phyloP scores from a whole-genome alignment of 257 asterid genomes.

The Striga asiatica region DNA sequence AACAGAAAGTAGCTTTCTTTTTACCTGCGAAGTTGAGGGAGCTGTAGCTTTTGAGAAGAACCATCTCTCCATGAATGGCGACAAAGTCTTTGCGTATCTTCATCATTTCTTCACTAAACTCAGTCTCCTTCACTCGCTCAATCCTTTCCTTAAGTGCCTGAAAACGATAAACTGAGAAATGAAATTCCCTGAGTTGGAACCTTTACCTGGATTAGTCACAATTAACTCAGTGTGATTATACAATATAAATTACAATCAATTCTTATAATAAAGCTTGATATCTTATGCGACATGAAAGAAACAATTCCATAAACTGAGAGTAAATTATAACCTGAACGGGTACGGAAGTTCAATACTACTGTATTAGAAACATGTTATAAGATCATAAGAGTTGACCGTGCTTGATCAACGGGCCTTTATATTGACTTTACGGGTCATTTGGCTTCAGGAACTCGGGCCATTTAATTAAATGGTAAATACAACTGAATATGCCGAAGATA shows the following conservation, averaged over 20 bases:
- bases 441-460: too few relatives aligned
- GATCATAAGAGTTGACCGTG: neutral
- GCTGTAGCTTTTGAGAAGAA: constrained; percentile 85
- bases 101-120: constrained; percentile 57
- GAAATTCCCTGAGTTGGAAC: neutral
- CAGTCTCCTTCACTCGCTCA: constrained; percentile 48
- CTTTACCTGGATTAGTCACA: too few relatives aligned
- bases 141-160: constrained; percentile 75
- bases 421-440: too few relatives aligned
- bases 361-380: too few relatives aligned
- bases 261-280: too few relatives aligned
- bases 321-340: too few relatives aligned
- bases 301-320: too few relatives aligned
- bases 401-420: neutral
- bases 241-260: neutral
- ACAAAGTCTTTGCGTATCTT: constrained; percentile 71
- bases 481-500: constrained; percentile 23
- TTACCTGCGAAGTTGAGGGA: constrained; percentile 90
- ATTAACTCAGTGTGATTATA: too few relatives aligned
- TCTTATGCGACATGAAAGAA: too few relatives aligned
- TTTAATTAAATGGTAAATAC: too few relatives aligned
- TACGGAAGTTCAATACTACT: too few relatives aligned
- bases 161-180: constrained; percentile 2
- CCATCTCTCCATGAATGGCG: constrained; percentile 86
- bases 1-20: constrained; percentile 1